Evolutionary conservation across 2,329 filamentous ascomycete genomes (phyloP), one percentile per base, ranked within the genome.

Genomic region (Blastomyces parvus): DNA sequence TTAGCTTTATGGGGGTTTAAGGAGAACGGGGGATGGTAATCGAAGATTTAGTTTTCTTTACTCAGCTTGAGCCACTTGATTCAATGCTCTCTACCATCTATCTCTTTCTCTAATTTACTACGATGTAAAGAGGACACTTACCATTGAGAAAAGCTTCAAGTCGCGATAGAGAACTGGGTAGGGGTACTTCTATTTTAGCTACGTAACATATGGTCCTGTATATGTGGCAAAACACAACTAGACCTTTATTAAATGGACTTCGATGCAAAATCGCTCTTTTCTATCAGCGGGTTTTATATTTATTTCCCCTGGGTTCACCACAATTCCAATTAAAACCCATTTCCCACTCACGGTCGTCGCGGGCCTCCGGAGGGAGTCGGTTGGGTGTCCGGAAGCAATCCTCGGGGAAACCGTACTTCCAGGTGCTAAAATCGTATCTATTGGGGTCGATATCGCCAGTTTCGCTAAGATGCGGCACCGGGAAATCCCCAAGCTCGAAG

Each of bases 361-460:
- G 2, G 14, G 6, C 1, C 3, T 17, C 6, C n/a, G n/a, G n/a
- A n/a, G n/a, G 40, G 40, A n/a, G 14, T 19, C 27, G 36, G 27
- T 17, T 55, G 27, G 52, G 6, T 25, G 6, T 13, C 14, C 8
- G 22, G 14, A 33, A 53, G 14, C 14, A 17, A 9, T 53, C 50
- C 14, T 19, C 46, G 7, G 63, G 63, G 8, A 64, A 30, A 5
- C 62, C 64, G 60, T 65, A 65, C 46, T 60, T 58, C 64, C 64
- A 65, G 25, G 52, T 62, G 30, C 62, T 60, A 56, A 64, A 64
- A 13, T 64, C 55, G 40, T 62, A 64, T n/a, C 13, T 25, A 52
- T 36, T 53, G 22, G 48, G n/a, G 19, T 58, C 59, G 27, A 62
- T 58, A 11, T 57, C 57, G n/a, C 53, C 27, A 33, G 44, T 2